Evolutionary conservation across 352 stramenopile species (phyloP), one percentile per base, ranked within the genome.

Genomic region (Elongisporangium prolatum): DNA sequence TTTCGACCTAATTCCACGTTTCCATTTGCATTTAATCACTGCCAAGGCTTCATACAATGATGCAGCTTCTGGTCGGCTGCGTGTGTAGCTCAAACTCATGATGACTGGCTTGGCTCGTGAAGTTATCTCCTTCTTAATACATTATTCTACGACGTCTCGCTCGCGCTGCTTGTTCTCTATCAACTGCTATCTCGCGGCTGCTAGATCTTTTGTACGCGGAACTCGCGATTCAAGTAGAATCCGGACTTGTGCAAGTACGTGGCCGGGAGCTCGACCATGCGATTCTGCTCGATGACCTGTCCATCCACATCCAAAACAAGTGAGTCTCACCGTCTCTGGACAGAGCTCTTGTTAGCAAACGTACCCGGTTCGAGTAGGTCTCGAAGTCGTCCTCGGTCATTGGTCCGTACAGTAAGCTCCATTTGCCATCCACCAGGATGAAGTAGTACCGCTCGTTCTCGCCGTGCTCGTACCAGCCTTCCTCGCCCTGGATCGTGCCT

Each of bases 361-460:
- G n/a, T 68, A 93, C 84, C 77, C 87, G 82, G 63, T 73, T 81
- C 51, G 76, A 89, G 68, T 83, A 92, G 14, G 69, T 10, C 50
- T 92, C 84, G 59, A 89, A 94, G 65, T 92, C 83, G 40, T 94
- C 82, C 59, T 94, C 82, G 38, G 74, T 89, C 77, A 94, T 92
- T 21, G 82, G 82, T 1, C 84, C 84, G 59, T 94, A 94, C 13
- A 94, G 69, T 60, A 94, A 68, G 71, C 77, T 91, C 84, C 84
- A 94, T 67, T 92, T 94, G 65, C 75, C 70, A 54, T 94, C 82
- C 37, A 91, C 50, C 18, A 92, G 72, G 17, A 91, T 66, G 58
- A 94, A 94, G 66, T 94, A 94, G 64, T 94, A 94, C 44, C 85
- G 82, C 63, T 93, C 85, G 49, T 89, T 89, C 65, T 92, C 85